Evolutionary conservation across 2,329 filamentous ascomycete species (phyloP).

Genomic region (Epichloe aotearoae): DNA sequence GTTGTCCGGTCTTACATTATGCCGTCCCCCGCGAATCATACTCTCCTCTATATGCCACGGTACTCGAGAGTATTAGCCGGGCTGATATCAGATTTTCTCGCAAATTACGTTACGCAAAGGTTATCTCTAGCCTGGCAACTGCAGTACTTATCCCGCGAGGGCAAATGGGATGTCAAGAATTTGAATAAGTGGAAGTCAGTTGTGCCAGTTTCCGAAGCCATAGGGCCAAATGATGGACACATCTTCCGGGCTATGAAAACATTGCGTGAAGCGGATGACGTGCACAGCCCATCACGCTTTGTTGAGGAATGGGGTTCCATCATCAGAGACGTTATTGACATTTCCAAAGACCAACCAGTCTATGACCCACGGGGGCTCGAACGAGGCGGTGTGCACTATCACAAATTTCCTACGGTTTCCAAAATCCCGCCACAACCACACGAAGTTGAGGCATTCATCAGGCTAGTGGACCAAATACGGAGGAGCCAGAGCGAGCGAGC

Average conservation of each 20-base stretch:
- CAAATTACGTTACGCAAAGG: slow-evolving; percentile 59
- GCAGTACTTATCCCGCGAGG: slow-evolving; percentile 73
- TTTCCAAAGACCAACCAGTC: slow-evolving; percentile 79
- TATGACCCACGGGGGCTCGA: slow-evolving; percentile 68
- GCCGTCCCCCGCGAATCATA: slow-evolving; percentile 63
- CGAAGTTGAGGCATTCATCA: slow-evolving; percentile 42
- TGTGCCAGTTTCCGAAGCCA: slow-evolving; percentile 61
- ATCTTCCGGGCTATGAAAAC: slow-evolving; percentile 90
- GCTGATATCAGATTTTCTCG: slow-evolving; percentile 70
- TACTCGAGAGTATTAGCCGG: slow-evolving; percentile 67
- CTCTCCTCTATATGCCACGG: slow-evolving; percentile 66
- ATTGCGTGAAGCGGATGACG: slow-evolving; percentile 73
- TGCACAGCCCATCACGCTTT: slow-evolving; percentile 65
- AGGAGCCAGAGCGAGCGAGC: slow-evolving; percentile 31
- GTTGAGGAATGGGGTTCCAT: slow-evolving; percentile 50
- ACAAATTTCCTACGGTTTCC: slow-evolving; percentile 84
- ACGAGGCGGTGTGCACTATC: slow-evolving; percentile 52
- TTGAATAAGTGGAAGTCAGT: slow-evolving; percentile 81
- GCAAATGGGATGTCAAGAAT: slow-evolving; percentile 98
- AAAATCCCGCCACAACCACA: slow-evolving; percentile 63
- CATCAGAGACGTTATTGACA: slow-evolving; percentile 73
- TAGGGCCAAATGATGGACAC: slow-evolving; percentile 38
- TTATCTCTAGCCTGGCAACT: slow-evolving; percentile 83
- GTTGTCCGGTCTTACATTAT: slow-evolving; percentile 58
- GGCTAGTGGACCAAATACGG: slow-evolving; percentile 45